A percentile compares a stretch with the other conserved stretches of the same genome.
phyloP scores from a whole-genome alignment of 2,329 filamentous ascomycete species.

The Aspergillus tamarii region DNA sequence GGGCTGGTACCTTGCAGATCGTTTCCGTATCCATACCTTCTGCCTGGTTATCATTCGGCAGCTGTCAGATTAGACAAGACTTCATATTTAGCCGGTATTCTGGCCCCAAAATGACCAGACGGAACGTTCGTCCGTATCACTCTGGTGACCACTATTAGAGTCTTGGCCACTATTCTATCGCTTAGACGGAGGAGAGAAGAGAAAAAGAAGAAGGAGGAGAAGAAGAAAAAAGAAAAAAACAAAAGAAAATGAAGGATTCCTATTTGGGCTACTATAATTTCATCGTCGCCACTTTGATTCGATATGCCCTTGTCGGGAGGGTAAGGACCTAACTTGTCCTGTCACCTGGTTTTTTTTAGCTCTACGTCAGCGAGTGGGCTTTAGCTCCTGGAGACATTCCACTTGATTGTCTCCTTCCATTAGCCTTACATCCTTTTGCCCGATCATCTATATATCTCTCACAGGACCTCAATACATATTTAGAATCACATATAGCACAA shows the following conservation, averaged over 20 bases:
- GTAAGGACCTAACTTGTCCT: background rate
- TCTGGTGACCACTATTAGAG: background rate
- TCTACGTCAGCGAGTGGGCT: background rate
- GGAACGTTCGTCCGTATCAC: background rate
- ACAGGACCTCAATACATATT: background rate
- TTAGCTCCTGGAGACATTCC: background rate
- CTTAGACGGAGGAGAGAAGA: background rate
- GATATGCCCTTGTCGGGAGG: background rate
- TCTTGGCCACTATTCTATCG: background rate
- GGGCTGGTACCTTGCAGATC: conserved; percentile 18
- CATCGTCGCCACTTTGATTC: background rate
- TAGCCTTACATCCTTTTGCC: background rate
- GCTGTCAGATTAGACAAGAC: conserved; percentile 1
- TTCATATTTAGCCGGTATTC: conserved; percentile 12
- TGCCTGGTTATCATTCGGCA: conserved; percentile 5
- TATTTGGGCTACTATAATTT: background rate
- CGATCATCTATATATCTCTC: background rate
- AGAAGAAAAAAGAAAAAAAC: no score
- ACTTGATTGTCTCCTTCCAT: background rate
- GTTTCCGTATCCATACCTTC: conserved; percentile 14
- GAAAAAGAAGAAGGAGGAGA: no score
- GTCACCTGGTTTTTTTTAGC: background rate
- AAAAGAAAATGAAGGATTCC: background rate
- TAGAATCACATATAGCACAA: background rate
- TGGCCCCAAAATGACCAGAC: background rate